Percentiles rank a stretch among this genome's conserved stretches.
Evolutionary conservation across 2,329 filamentous ascomycete species (phyloP).

Genomic region (Aspergillus aculeatinus): DNA sequence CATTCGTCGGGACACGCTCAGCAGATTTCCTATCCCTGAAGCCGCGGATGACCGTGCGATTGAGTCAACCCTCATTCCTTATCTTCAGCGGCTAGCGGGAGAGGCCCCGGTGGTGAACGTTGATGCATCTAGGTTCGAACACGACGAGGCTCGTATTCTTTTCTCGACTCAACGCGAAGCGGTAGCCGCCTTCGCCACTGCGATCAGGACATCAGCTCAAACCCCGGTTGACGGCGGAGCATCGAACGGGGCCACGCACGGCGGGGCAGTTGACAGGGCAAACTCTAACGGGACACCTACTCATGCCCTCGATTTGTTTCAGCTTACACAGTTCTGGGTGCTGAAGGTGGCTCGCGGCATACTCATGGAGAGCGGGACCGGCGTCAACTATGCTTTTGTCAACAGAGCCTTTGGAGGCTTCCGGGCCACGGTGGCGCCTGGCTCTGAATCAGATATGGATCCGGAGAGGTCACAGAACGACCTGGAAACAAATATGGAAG

Average conservation of each 20-base stretch:
- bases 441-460: conserved; percentile 36
- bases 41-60: conserved; percentile 54
- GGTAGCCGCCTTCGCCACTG: conserved; percentile 56
- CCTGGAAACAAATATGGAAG: conserved; percentile 48
- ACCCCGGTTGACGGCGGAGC: conserved; percentile 40
- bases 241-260: conserved; percentile 26
- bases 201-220: conserved; percentile 53
- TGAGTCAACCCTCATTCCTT: conserved; percentile 58
- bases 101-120: conserved; percentile 55
- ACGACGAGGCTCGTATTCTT: conserved; percentile 52
- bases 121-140: conserved; percentile 59
- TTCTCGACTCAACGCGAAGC: conserved; percentile 56
- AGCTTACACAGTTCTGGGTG: conserved; percentile 55
- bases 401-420: conserved; percentile 63
- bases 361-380: conserved; percentile 56
- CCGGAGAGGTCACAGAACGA: conserved; percentile 51
- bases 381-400: conserved; percentile 57
- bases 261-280: conserved; percentile 8
- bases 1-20: conserved; percentile 39
- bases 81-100: conserved; percentile 55
- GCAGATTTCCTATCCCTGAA: conserved; percentile 54
- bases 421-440: conserved; percentile 45
- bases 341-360: conserved; percentile 60
- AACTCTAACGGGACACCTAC: conserved; percentile 20
- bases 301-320: conserved; percentile 35